Evolutionary conservation across 1,284 basidiomycete genomes (phyloP).

Genomic region (Trametes versicolor): DNA sequence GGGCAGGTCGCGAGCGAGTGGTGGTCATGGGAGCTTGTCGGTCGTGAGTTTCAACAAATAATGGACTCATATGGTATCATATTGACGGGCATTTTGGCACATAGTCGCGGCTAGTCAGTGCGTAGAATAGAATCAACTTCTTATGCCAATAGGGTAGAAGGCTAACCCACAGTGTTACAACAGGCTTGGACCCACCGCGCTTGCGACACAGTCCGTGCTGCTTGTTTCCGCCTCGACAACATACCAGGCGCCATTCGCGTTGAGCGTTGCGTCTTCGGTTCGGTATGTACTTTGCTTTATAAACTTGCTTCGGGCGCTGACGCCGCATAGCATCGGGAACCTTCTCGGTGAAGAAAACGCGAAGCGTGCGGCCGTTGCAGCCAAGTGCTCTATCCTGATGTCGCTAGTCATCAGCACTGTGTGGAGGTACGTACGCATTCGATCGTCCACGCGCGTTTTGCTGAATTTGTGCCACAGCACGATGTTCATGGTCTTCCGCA

Average conservation of each 20-base stretch:
- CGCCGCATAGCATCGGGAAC: slow-evolving; percentile 73
- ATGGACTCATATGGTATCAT: background rate
- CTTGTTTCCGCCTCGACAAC: slow-evolving; percentile 80
- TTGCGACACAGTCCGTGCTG: slow-evolving; percentile 80
- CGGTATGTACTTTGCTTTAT: slow-evolving; percentile 56
- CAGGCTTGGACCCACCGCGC: slow-evolving; percentile 65
- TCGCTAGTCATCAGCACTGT: slow-evolving; percentile 64
- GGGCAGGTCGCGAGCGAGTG: slow-evolving; percentile 83
- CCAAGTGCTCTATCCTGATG: slow-evolving; percentile 70
- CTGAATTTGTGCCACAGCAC: slow-evolving; percentile 50
- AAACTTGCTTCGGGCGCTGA: slow-evolving; percentile 1
- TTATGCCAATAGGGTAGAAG: background rate
- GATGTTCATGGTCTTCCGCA: slow-evolving; percentile 77
- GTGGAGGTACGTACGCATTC: slow-evolving; percentile 60
- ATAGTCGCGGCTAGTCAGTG: slow-evolving; percentile 68
- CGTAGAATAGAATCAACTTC: slow-evolving; percentile 38
- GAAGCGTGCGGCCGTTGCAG: slow-evolving; percentile 71
- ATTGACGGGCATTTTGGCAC: slow-evolving; percentile 27
- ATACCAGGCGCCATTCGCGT: slow-evolving; percentile 87
- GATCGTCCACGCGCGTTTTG: background rate
- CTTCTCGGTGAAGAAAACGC: slow-evolving; percentile 80
- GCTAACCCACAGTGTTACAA: background rate
- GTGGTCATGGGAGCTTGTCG: slow-evolving; percentile 92
- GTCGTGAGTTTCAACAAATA: slow-evolving; percentile 49
- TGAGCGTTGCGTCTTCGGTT: slow-evolving; percentile 86